phyloP scores from a whole-genome alignment of 2,329 filamentous ascomycete species.

The Cordyceps fumosorosea region DNA sequence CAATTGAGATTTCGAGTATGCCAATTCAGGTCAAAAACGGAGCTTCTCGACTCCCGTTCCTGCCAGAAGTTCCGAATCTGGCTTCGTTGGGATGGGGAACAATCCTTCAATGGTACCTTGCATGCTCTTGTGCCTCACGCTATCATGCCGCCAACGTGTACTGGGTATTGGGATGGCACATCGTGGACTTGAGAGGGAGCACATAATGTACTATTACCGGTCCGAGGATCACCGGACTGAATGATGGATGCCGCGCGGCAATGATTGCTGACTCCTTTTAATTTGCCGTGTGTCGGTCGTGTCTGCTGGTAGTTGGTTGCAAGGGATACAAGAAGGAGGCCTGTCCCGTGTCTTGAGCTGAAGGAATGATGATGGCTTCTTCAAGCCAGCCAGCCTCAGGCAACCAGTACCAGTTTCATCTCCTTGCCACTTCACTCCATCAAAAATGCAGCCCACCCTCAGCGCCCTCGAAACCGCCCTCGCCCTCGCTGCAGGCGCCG shows the following conservation, averaged over 20 bases:
- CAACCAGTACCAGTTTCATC: not conserved
- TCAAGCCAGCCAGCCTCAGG: not conserved
- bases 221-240: not conserved
- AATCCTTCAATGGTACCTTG: not conserved
- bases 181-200: not conserved
- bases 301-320: not conserved
- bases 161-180: too few species aligned
- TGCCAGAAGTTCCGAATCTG: not conserved
- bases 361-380: not conserved
- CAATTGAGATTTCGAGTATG: not conserved
- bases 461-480: not conserved
- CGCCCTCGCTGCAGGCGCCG: conserved; percentile 2
- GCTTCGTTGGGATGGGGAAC: not conserved
- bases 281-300: not conserved
- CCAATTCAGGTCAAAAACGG: not conserved
- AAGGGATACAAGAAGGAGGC: not conserved
- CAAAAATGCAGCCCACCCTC: not conserved
- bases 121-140: not conserved
- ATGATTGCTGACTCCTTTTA: not conserved
- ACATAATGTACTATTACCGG: not conserved
- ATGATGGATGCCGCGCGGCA: not conserved
- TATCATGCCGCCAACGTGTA: not conserved
- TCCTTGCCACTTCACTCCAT: not conserved
- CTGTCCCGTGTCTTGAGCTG: not conserved
- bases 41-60: not conserved